These are phyloP conservation scores for Eudorina sp. DNA, from an alignment of 139 green algal species.

Conservation along the genomic window DNA sequence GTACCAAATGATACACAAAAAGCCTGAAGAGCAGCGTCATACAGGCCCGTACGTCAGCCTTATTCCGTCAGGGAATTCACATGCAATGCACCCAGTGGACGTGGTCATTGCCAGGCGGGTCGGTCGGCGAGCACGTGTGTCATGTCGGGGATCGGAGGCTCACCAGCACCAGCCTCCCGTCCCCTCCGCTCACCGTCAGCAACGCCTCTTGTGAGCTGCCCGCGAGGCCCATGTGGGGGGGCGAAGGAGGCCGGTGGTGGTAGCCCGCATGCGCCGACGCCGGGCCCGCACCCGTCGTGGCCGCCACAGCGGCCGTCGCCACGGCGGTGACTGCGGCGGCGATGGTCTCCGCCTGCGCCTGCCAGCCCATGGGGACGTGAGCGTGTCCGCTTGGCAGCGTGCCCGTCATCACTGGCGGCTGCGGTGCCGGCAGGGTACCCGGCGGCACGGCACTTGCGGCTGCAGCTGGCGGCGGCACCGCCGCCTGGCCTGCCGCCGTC, in stretches of 20 bases:
- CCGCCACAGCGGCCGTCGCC: not conserved
- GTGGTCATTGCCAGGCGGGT: no score
- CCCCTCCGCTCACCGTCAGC: constrained; percentile 3
- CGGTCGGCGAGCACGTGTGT: no score
- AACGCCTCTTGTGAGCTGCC: not conserved
- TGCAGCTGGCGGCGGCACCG: not conserved
- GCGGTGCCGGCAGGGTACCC: not conserved
- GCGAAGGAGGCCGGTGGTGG: constrained; percentile 20
- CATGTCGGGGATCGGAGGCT: no score
- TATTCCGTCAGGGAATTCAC: no score
- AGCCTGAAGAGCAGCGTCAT: no score
- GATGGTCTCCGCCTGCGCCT: not conserved
- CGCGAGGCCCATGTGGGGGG: not conserved
- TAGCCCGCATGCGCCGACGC: not conserved
- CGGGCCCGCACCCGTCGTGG: not conserved
- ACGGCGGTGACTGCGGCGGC: not conserved
- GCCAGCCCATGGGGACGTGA: not conserved
- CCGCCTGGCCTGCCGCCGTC: not conserved
- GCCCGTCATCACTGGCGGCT: no score
- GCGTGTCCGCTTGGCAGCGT: no score
- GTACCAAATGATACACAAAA: no score
- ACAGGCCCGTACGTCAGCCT: no score
- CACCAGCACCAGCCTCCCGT: no score
- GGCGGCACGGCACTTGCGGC: not conserved
- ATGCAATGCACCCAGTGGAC: no score